Evolutionary conservation across 306 rosid species (phyloP), one percentile per base, ranked within the genome.

Genomic region (Hippophae tibetana): DNA sequence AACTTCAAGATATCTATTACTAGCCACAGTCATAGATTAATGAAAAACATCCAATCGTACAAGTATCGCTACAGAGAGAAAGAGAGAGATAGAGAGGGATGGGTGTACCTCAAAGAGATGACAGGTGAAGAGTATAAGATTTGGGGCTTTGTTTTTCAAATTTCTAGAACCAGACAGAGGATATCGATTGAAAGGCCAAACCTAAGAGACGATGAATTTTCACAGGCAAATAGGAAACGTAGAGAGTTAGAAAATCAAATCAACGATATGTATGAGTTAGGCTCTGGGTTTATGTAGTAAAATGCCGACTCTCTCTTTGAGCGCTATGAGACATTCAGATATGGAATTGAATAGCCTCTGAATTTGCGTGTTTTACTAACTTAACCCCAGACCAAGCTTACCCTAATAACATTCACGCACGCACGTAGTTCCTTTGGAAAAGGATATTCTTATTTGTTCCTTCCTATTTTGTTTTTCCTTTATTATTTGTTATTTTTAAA

Each of bases 71-170:
- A 9, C 60, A 10, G 12, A 9, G 23, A 3, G 18, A 14, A 3
- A 54, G 10, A 7, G 42, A 46, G 23, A 43, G 18, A 47, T 42
- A 58, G 58, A 51, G 54, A 54, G 43, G 45, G 66, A 13, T 23
- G 48, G 45, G 58, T 53, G 38, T 72, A 79, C 84, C 84, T 72
- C 57, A 13, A 31, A 54, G 40, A 57, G 55, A 41, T 65, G 62
- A 51, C 52, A 27, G 60, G 44, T 9, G 69, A 60, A 42, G 61
- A 61, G 69, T 62, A 56, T 46, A 56, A 66, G 63, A 62, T 61
- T 71, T 7, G 72, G 41, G 57, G 47, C 38, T 53, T 40, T 43
- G 64, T 8, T 55, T 43, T 66, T 58, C 43, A 52, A 47, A 64
- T 41, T 58, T 46, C 9, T 14, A 48, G 59, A 23, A 42, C 8